Conservation (phyloP, 768 basidiomycete genomes). For the Tephrocybe sp. region DNA sequence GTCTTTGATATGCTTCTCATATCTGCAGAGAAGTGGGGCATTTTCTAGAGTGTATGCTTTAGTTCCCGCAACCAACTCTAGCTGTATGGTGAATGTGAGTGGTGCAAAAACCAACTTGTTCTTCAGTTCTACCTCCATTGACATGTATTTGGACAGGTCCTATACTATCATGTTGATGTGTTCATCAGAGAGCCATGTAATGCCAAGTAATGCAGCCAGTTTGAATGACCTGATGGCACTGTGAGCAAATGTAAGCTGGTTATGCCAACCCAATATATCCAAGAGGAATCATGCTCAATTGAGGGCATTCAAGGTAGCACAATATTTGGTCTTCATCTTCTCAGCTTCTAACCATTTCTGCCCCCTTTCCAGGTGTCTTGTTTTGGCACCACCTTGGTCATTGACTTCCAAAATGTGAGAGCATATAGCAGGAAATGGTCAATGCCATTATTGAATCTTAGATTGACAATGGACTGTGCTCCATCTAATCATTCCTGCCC, state of each 20-base stretch:
- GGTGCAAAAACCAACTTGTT: not conserved
- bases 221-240: not conserved
- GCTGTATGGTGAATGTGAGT: conserved; percentile 6
- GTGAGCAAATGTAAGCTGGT: not conserved
- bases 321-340: not conserved
- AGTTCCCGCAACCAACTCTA: not conserved
- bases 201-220: conserved; percentile 3
- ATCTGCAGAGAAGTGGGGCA: not conserved
- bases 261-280: not conserved
- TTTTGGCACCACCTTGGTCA: not conserved
- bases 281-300: not conserved
- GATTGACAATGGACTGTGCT: conserved; percentile 17
- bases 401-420: conserved; percentile 16
- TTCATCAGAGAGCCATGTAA: conserved; percentile 2
- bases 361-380: not conserved
- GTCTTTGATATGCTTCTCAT: no score
- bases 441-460: conserved; percentile 12
- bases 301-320: not conserved
- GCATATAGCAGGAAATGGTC: conserved; percentile 17
- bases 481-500: conserved; percentile 24
- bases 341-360: not conserved
- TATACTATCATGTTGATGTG: conserved; percentile 10
- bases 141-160: not conserved
- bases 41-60: not conserved
- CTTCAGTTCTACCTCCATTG: not conserved